These are phyloP conservation scores for Lolium rigidum DNA, from an alignment of 176 grass and related monocot species.

Conservation along the genomic window DNA sequence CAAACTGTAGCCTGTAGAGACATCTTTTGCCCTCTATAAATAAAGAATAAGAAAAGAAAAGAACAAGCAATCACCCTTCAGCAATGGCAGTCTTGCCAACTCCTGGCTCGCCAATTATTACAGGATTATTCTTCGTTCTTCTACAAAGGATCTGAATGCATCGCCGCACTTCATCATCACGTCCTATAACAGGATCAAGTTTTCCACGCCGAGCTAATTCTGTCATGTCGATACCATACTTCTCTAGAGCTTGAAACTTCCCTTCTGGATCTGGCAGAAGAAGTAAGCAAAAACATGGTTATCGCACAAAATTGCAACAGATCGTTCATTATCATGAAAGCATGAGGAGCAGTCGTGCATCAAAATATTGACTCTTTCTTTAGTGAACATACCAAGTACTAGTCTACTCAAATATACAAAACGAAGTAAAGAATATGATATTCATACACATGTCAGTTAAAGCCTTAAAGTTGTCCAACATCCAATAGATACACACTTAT, in stretches of 20 bases:
- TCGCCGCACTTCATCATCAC: constrained; percentile 88
- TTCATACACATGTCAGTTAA: not conserved
- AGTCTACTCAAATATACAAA: not conserved
- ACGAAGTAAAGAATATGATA: not conserved
- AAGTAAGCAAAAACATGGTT: constrained; percentile 15
- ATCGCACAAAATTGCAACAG: not conserved
- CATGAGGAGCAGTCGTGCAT: not conserved
- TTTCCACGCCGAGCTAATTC: constrained; percentile 86
- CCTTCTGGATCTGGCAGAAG: constrained; percentile 83
- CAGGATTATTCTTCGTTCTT: constrained; percentile 98
- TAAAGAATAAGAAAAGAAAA: not conserved
- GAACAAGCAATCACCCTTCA: constrained; percentile 69
- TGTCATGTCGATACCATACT: constrained; percentile 96
- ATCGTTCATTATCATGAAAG: constrained; percentile 14
- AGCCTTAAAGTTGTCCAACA: not conserved
- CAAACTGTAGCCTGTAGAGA: not conserved
- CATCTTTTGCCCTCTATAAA: not conserved
- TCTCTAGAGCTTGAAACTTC: constrained; percentile 90
- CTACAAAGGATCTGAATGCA: constrained; percentile 95
- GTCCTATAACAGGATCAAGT: constrained; percentile 92
- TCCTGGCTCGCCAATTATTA: constrained; percentile 95
- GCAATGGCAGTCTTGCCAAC: constrained; percentile 97
- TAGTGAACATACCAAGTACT: not conserved
- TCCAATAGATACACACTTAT: constrained; percentile 2
- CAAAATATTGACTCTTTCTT: constrained; percentile 15